These are phyloP conservation scores for Mortierella sp. DNA, from an alignment of 371 early-diverging fungal genomes.

Conservation along the genomic window DNA sequence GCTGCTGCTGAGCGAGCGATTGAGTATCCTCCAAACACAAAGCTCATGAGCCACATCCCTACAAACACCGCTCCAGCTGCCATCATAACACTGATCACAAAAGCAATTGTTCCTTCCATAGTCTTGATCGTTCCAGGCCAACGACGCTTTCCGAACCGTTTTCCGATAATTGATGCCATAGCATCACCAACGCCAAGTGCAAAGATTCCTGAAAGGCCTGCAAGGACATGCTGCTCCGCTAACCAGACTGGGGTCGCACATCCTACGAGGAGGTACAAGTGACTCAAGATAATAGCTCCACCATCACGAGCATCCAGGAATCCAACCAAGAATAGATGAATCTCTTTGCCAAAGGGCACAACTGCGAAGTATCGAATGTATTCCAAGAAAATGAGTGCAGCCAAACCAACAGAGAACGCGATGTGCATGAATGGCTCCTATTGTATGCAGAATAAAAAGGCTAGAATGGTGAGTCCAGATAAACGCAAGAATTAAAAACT, in stretches of 20 bases:
- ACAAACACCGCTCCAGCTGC: conserved; percentile 61
- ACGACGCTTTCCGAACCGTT: conserved; percentile 72
- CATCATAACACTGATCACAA: conserved; percentile 71
- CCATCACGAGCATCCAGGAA: conserved; percentile 89
- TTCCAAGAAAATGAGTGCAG: conserved; percentile 81
- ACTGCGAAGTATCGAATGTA: conserved; percentile 83
- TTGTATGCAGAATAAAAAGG: background rate
- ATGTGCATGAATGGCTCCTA: conserved; percentile 83
- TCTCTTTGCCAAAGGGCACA: conserved; percentile 74
- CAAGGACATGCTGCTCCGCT: conserved; percentile 66
- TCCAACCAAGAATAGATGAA: conserved; percentile 78
- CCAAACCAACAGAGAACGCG: conserved; percentile 84
- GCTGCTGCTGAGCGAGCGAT: background rate
- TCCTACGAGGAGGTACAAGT: conserved; percentile 89
- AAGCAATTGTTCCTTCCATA: conserved; percentile 90
- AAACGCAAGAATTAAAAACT: conserved; percentile 1
- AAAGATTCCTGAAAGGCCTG: conserved; percentile 83
- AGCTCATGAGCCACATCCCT: conserved; percentile 56
- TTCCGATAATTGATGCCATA: conserved; percentile 89
- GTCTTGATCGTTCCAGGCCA: conserved; percentile 90
- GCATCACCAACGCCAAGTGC: conserved; percentile 92
- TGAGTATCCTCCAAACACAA: conserved; percentile 37
- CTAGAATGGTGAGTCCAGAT: background rate
- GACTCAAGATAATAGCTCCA: conserved; percentile 86
- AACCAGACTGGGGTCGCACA: conserved; percentile 94